Evolutionary conservation across 192 early-diverging fungal genomes (phyloP), one percentile per base, ranked within the genome.

Genomic region (Coemansia sp.): DNA sequence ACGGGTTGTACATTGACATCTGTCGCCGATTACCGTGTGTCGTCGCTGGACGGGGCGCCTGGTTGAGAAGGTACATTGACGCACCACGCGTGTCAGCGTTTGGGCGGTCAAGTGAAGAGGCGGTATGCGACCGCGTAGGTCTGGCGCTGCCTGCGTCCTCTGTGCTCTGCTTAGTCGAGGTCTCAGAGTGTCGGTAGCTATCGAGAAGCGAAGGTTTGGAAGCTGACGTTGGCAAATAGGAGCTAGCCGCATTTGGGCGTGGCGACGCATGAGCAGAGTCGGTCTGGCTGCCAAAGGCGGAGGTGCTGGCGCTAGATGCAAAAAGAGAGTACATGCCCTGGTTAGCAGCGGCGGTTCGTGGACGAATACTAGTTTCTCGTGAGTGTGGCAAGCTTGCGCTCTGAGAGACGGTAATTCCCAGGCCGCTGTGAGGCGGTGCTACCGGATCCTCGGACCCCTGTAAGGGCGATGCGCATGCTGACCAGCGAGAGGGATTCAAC

Each of bases 1-100:
- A 56, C 47, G 72, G 56, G 20, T 58, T 61, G 73, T 59, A 75
- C 78, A 75, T 67, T 9, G 78, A 75, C 66, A 80, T 72, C 39
- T 64, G 69, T 18, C 69, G 61, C 58, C 67, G 69, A 16, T 18
- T 22, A 12, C 63, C 64, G 27, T 47, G 34, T n/a, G 64, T 32
- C 13, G 62, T 53, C 15, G 30, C 40, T 40, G 45, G 59, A 18
- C 12, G 68, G 49, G 50, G 50, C 12, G 13, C 50, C n/a, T 61
- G 65, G 35, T 32, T 70, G 4, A 65, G 47, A 38, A 75, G 66
- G 52, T 70, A 66, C 73, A 75, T 70, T 12, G 73, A 70, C 38
- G 44, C 40, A 20, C 53, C n/a, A 38, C 52, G 27, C 10, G 35
- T 6, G 12, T 24, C 40, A n/a, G 4, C 13, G 10, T 43, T 39